Evolutionary conservation across 306 rosid genomes (phyloP).

Genomic region (Castanopsis chinensis): DNA sequence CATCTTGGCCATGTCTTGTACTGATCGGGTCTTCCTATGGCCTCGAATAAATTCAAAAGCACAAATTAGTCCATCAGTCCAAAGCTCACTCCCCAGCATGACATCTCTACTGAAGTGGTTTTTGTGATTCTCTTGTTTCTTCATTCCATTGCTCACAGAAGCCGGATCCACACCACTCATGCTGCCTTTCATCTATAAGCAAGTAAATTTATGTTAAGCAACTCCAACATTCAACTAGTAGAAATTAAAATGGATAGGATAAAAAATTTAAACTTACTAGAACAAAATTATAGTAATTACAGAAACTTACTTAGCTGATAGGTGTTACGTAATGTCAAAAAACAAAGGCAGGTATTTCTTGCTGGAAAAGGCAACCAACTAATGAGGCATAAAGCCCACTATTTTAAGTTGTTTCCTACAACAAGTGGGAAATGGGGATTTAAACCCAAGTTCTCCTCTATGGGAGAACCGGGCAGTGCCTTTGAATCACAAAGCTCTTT

Average conservation of each 20-base stretch:
- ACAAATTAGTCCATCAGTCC: slow-evolving; percentile 64
- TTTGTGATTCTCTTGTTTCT: slow-evolving; percentile 27
- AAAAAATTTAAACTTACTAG: not conserved
- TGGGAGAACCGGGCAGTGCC: no score
- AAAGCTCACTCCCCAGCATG: slow-evolving; percentile 32
- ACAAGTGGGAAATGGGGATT: no score
- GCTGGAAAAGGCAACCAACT: not conserved
- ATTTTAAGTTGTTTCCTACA: not conserved
- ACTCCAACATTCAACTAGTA: slow-evolving; percentile 31
- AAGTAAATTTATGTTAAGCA: slow-evolving; percentile 34
- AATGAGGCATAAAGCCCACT: not conserved
- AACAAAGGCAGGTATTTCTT: not conserved
- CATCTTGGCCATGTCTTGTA: slow-evolving; percentile 23
- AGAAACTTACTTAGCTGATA: not conserved
- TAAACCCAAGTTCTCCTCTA: no score
- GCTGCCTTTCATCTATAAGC: slow-evolving; percentile 10
- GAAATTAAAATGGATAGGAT: not conserved
- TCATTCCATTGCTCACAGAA: slow-evolving; percentile 21
- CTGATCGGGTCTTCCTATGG: slow-evolving; percentile 14
- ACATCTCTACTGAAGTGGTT: slow-evolving; percentile 7
- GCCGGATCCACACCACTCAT: slow-evolving; percentile 4
- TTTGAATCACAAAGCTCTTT: no score
- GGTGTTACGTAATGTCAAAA: no score
- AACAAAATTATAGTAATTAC: not conserved
- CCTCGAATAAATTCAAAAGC: slow-evolving; percentile 54